Percentiles rank a stretch among this genome's conserved stretches.
Conservation (phyloP, 2,329 filamentous ascomycete genomes). For the Aspergillus sp. region DNA sequence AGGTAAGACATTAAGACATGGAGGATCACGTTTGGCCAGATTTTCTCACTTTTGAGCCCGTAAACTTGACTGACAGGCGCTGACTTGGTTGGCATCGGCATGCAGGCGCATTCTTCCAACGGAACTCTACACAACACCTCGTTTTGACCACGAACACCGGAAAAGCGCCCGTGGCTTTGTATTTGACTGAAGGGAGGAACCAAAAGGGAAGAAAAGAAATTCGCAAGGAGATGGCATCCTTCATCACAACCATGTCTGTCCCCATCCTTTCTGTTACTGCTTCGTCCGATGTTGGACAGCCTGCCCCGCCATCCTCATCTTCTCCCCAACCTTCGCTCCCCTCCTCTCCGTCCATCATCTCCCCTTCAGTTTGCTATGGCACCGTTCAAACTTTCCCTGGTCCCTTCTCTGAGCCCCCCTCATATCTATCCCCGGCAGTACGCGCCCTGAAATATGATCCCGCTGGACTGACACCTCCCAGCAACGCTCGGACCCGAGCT, state of each 20-base stretch:
- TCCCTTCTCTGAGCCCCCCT: slow-evolving; percentile 35
- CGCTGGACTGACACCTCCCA: slow-evolving; percentile 51
- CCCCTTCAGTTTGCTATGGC: slow-evolving; percentile 32
- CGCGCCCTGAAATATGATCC: slow-evolving; percentile 40
- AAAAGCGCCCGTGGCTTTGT: neutral
- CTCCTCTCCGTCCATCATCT: slow-evolving; percentile 26
- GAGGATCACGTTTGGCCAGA: neutral
- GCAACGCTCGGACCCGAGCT: slow-evolving; percentile 83
- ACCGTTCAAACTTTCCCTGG: slow-evolving; percentile 35
- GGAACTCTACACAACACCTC: slow-evolving; percentile 5
- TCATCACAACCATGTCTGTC: slow-evolving; percentile 80
- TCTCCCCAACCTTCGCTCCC: slow-evolving; percentile 21
- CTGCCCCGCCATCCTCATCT: slow-evolving; percentile 22
- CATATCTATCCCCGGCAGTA: slow-evolving; percentile 39
- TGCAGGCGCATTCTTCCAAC: slow-evolving; percentile 14
- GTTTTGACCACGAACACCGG: neutral
- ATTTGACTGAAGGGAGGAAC: neutral
- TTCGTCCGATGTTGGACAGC: slow-evolving; percentile 29
- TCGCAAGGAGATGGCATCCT: slow-evolving; percentile 64
- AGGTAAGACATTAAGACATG: neutral
- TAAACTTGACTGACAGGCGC: slow-evolving; percentile 2
- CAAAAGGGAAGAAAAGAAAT: neutral
- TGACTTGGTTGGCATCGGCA: slow-evolving; percentile 7
- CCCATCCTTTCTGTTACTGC: slow-evolving; percentile 40
- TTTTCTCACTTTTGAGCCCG: neutral